A percentile compares a stretch with the other conserved stretches of the same genome.
Evolutionary conservation across 179 eudicot species (phyloP).

Genomic region (Silene coronaria): DNA sequence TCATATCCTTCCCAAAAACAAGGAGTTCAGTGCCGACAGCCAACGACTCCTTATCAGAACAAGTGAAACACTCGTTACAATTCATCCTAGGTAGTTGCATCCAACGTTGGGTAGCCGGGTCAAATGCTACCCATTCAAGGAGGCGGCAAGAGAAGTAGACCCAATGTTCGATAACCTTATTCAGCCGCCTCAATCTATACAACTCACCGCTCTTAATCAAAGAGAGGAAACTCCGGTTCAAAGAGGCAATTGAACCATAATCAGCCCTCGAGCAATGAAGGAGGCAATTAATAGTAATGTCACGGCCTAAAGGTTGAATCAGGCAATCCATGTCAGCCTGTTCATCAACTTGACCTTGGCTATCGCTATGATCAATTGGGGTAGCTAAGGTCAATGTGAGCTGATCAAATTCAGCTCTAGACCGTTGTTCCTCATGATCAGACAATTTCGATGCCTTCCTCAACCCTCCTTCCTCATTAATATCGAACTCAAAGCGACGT

Average conservation of each 20-base stretch:
- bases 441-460: conserved; percentile 36
- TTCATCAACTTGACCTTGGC: conserved; percentile 29
- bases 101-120: conserved; percentile 62
- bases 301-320: conserved; percentile 50
- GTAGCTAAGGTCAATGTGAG: conserved; percentile 21
- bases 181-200: conserved; percentile 49
- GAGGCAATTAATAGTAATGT: conserved; percentile 54
- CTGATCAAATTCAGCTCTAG: conserved; percentile 25
- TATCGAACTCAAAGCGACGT: conserved; percentile 42
- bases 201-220: conserved; percentile 61
- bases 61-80: conserved; percentile 58
- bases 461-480: conserved; percentile 35
- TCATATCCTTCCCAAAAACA: conserved; percentile 63
- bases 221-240: conserved; percentile 58
- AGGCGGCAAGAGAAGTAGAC: conserved; percentile 78
- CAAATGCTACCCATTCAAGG: conserved; percentile 88
- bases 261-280: conserved; percentile 63
- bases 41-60: conserved; percentile 74
- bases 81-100: conserved; percentile 71
- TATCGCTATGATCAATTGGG: conserved; percentile 28
- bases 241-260: conserved; percentile 65
- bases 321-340: conserved; percentile 50
- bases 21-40: conserved; percentile 89
- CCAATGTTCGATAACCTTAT: conserved; percentile 70
- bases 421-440: conserved; percentile 24